Evolutionary conservation across 352 stramenopile species (phyloP).

Genomic region (Phytophthora fragariaefolia): DNA sequence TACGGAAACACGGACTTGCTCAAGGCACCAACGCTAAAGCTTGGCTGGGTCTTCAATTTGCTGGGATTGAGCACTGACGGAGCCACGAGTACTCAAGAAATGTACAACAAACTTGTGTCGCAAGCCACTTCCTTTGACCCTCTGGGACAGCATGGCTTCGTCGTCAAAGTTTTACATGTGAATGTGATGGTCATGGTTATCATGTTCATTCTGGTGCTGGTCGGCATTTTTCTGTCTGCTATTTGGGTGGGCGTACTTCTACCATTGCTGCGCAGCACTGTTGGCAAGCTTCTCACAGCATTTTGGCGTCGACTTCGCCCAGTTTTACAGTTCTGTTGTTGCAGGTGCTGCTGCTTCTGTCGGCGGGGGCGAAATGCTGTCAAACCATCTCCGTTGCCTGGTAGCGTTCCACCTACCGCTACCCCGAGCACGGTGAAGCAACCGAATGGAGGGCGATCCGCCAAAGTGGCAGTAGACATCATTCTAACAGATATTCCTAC

Average conservation of each 20-base stretch:
- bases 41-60: slow-evolving; percentile 47
- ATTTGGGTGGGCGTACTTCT: slow-evolving; percentile 58
- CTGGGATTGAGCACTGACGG: slow-evolving; percentile 43
- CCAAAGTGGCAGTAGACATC: slow-evolving; percentile 54
- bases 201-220: slow-evolving; percentile 59
- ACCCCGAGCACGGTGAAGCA: slow-evolving; percentile 2
- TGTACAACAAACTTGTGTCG: slow-evolving; percentile 52
- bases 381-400: slow-evolving; percentile 17
- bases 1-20: slow-evolving; percentile 80
- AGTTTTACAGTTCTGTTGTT: slow-evolving; percentile 28
- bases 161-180: slow-evolving; percentile 74
- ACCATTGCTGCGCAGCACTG: slow-evolving; percentile 52
- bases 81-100: slow-evolving; percentile 35
- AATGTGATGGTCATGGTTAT: slow-evolving; percentile 82
- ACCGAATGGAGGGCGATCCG: slow-evolving; percentile 24
- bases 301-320: slow-evolving; percentile 43
- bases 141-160: slow-evolving; percentile 56
- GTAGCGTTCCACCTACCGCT: not conserved
- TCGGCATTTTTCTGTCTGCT: slow-evolving; percentile 64
- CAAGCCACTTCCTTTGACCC: slow-evolving; percentile 56
- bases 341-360: slow-evolving; percentile 29
- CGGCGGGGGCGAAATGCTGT: slow-evolving; percentile 25
- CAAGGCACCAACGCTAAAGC: slow-evolving; percentile 56
- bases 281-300: slow-evolving; percentile 39
- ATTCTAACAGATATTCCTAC: slow-evolving; percentile 22